phyloP scores from a whole-genome alignment of 257 asterid genomes.

The Nicotiana obtusifolia region DNA sequence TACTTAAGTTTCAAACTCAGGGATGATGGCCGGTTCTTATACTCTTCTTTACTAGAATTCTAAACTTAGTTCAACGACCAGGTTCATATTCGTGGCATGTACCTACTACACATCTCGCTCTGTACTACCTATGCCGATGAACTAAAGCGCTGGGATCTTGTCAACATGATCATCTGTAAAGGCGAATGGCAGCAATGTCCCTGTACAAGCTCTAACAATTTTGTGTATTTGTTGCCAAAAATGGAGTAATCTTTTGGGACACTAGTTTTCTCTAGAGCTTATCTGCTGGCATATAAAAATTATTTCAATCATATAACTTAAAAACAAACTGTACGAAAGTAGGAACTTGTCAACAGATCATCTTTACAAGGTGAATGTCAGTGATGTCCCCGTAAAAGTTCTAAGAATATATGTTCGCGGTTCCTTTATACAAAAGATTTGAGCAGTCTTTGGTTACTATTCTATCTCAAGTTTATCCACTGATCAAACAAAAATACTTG shows the following conservation, averaged over 20 bases:
- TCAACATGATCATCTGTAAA: background rate
- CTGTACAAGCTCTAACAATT: background rate
- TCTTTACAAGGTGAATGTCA: background rate
- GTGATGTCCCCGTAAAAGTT: background rate
- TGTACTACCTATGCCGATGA: background rate
- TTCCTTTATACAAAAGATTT: background rate
- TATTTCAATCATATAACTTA: background rate
- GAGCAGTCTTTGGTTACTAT: background rate
- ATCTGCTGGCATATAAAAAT: background rate
- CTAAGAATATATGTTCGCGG: background rate
- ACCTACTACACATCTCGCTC: background rate
- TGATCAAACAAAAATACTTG: background rate
- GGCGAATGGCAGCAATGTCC: background rate
- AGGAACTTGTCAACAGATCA: background rate
- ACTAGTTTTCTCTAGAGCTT: background rate
- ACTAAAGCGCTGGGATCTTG: background rate
- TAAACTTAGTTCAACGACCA: background rate
- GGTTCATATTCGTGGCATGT: background rate
- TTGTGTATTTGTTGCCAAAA: background rate
- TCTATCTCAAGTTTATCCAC: background rate
- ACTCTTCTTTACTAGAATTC: background rate
- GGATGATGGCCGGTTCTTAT: background rate
- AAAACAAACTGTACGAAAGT: background rate
- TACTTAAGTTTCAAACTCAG: background rate
- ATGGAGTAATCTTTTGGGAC: background rate